Base-by-base conservation (phyloP, 306 rosid genomes). In the Inga oerstediana region DNA sequence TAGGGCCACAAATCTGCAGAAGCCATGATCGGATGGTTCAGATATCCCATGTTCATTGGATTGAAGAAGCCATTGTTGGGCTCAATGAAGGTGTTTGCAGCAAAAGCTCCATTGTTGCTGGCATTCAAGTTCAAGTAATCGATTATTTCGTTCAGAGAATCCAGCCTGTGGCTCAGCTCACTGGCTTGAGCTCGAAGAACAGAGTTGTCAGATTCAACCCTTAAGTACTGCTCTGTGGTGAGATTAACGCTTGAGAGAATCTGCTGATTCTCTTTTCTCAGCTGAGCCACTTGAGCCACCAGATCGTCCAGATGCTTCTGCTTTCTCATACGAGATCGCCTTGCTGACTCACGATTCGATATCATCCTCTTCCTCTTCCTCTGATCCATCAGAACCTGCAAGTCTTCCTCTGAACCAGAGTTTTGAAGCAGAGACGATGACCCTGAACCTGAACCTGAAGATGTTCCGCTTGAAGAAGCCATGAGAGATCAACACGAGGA, bases 241-340 rank as follows among this genome's bases (percentile, higher is more conserved):
- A 89, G 45, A 86, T 79, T 86, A 5, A 91, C 84, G 51, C 82
- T 90, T 9, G 97, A 76, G 56, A 87, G 65, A 27, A 96, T 96
- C 77, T 90, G 94, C 37, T 92, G 90, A 81, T 91, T 96, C 61
- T 96, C 99, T 65, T 90, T 92, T 44, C 84, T 88, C 2, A 96
- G 87, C 67, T 92, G 83, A 24, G 77, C 45, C 75, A 90, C 90
- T 86, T 91, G 96, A 0, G 89, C 89, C 80, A 85, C 89, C 64
- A 96, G 90, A 82, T 96, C 98, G 66, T 96, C 98, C 85, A 94
- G 66, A 81, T 96, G 99, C 88, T 96, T 91, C 88, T 92, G 99
- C 68, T 96, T 96, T 79, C 97, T 91, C 98, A 96, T 89, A 79
- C 99, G 79, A 7, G 98, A 96, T 39, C 99, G 56, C 52, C 98